Percentiles rank a stretch among this genome's conserved stretches.
Conservation (phyloP, 495 filamentous ascomycete genomes). For the Hypoxylon trugodes region DNA sequence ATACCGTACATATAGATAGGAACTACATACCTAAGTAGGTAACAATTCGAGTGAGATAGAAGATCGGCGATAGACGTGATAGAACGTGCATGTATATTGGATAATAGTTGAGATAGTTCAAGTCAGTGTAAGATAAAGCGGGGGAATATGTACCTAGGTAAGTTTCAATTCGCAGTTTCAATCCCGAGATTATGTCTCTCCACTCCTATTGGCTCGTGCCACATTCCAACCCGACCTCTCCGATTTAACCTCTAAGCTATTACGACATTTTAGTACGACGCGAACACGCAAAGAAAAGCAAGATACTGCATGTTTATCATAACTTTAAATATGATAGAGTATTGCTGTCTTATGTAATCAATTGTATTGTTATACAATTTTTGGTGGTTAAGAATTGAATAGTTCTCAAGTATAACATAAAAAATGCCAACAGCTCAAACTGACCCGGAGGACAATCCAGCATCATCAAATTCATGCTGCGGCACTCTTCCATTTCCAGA, state of each 20-base stretch:
- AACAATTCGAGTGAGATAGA: not conserved
- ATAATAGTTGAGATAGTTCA: not conserved
- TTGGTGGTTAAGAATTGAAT: not conserved
- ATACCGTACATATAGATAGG: not conserved
- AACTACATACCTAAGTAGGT: not conserved
- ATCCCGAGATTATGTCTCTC: not conserved
- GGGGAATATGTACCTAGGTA: no score
- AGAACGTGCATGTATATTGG: not conserved
- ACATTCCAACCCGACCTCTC: not conserved
- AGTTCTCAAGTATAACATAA: not conserved
- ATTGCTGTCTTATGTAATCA: not conserved
- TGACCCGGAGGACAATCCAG: slow-evolving; percentile 30
- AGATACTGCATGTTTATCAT: not conserved
- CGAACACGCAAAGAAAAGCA: not conserved
- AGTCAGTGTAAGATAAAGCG: no score
- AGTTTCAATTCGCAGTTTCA: no score
- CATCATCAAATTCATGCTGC: slow-evolving; percentile 24
- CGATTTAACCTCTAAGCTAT: slow-evolving; percentile 19
- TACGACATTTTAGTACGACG: not conserved
- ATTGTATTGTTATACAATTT: no score
- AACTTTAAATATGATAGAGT: not conserved
- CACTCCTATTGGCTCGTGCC: slow-evolving; percentile 4
- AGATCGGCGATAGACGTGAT: not conserved
- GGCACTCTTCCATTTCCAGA: slow-evolving; percentile 21
- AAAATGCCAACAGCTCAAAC: slow-evolving; percentile 23